Conservation (phyloP, 768 basidiomycete species). For the Hysterangium stoloniferum region DNA sequence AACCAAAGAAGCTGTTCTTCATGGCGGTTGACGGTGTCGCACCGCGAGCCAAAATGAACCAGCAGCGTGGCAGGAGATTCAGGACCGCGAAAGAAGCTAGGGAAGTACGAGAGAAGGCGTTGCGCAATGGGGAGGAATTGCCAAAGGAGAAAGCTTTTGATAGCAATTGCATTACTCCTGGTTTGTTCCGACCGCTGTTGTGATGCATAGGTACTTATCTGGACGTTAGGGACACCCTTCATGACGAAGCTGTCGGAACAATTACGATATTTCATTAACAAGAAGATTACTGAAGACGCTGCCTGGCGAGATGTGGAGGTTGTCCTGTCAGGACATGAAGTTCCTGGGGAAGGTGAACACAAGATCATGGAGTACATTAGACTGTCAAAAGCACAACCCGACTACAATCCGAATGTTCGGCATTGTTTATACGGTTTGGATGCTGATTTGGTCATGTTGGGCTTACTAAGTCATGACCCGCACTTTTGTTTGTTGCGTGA, state of each 20-base stretch:
- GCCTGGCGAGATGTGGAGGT: constrained; percentile 91
- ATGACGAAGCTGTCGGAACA: constrained; percentile 92
- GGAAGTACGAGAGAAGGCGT: constrained; percentile 81
- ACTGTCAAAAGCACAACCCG: constrained; percentile 85
- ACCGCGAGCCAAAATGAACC: constrained; percentile 98
- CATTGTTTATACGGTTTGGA: constrained; percentile 98
- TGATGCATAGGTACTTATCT: constrained; percentile 1
- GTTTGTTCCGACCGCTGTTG: constrained; percentile 33
- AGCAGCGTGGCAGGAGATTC: constrained; percentile 90
- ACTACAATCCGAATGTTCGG: constrained; percentile 93
- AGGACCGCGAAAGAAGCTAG: constrained; percentile 89
- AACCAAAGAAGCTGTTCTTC: constrained; percentile 95
- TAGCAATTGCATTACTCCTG: constrained; percentile 97
- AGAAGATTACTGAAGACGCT: constrained; percentile 96
- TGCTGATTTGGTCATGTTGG: constrained; percentile 97
- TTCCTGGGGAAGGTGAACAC: constrained; percentile 98
- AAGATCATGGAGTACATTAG: constrained; percentile 99
- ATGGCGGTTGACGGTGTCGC: constrained; percentile 99
- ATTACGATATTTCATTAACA: constrained; percentile 92
- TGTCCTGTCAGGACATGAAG: constrained; percentile 93
- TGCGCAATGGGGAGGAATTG: constrained; percentile 80
- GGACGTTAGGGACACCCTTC: constrained; percentile 72
- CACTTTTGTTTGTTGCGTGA: constrained; percentile 97
- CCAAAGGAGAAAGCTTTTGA: constrained; percentile 96
- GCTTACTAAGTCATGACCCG: constrained; percentile 93